phyloP scores from a whole-genome alignment of 139 green algal genomes.

The Microglena sp. region DNA sequence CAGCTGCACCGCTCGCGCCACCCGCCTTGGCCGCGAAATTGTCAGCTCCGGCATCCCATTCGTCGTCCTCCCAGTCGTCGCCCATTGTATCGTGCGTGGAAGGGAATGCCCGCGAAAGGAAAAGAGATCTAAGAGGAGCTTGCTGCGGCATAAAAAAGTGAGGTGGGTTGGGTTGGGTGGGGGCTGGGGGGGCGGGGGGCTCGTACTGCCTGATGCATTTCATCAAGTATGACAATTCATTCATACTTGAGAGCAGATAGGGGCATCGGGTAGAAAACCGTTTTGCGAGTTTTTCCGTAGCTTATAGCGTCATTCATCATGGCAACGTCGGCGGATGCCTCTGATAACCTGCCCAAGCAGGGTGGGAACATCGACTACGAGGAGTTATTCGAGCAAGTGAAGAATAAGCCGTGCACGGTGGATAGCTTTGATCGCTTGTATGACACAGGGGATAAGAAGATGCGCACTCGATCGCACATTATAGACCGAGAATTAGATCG shows the following conservation, averaged over 20 bases:
- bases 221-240: too few relatives aligned
- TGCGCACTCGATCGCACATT: constrained; percentile 20
- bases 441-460: neutral
- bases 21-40: constrained; percentile 4
- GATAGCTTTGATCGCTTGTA: constrained; percentile 17
- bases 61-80: constrained; percentile 34
- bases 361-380: constrained; percentile 15
- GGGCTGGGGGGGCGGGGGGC: too few relatives aligned
- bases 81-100: constrained; percentile 16
- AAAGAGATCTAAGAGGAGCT: too few relatives aligned
- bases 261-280: too few relatives aligned
- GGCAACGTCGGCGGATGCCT: too few relatives aligned
- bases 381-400: constrained; percentile 26
- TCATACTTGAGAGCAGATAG: too few relatives aligned
- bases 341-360: neutral
- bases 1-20: too few relatives aligned
- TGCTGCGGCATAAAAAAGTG: neutral
- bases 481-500: constrained; percentile 28
- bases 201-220: too few relatives aligned
- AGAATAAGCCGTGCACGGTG: constrained; percentile 22
- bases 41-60: constrained; percentile 36
- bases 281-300: too few relatives aligned
- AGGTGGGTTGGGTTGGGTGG: too few relatives aligned
- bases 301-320: too few relatives aligned
- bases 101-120: neutral